Evolutionary conservation across 192 early-diverging fungal species (phyloP), one percentile per base, ranked within the genome.

Genomic region (Entomortierella parvispora): DNA sequence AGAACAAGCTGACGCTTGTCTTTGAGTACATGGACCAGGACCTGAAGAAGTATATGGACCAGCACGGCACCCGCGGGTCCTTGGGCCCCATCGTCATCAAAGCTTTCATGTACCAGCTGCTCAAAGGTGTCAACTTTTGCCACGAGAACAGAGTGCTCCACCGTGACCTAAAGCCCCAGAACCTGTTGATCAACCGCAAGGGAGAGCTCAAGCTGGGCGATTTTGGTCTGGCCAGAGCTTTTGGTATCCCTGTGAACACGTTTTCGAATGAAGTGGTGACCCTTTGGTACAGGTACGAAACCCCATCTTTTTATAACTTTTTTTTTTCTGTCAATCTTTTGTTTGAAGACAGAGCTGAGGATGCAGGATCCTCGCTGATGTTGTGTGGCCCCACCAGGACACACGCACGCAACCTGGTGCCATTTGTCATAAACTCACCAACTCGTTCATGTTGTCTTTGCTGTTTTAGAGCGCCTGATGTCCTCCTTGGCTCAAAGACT

Each of bases 191-290:
- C 68, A 93, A 91, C 69, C 81, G 86, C 69, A 86, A 86, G 43
- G 92, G 91, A 40, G 90, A 93, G 62, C 84, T 94, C 46, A 92
- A 96, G 84, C 71, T 94, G 69, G 96, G 91, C 66, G 89, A 93
- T 82, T 93, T 95, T 81, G 92, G 92, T n/a, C 82, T 95, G 33
- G 92, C 92, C 12, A 86, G 92, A 65, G 90, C 91, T 7, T 91
- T 92, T 80, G 93, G 93, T 20, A 92, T 94, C 62, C 93, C 93
- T 14, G 92, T 95, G 60, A 92, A 95, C 77, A 96, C 96, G 26
- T 98, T 96, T 70, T 96, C 95, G 23, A 96, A 98, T 81, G 97
- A 99, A 81, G 97, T 99, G 22, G 97, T 99, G 32, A 99, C 97
- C 12, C 87, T 99, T 40, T 99, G 97, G 97, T 99, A 99, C 72